Percentiles rank a stretch among this genome's conserved stretches.
These are phyloP conservation scores for Stachybotrys chlorohalonatus DNA, from an alignment of 2,329 filamentous ascomycete species.

Conservation along the genomic window DNA sequence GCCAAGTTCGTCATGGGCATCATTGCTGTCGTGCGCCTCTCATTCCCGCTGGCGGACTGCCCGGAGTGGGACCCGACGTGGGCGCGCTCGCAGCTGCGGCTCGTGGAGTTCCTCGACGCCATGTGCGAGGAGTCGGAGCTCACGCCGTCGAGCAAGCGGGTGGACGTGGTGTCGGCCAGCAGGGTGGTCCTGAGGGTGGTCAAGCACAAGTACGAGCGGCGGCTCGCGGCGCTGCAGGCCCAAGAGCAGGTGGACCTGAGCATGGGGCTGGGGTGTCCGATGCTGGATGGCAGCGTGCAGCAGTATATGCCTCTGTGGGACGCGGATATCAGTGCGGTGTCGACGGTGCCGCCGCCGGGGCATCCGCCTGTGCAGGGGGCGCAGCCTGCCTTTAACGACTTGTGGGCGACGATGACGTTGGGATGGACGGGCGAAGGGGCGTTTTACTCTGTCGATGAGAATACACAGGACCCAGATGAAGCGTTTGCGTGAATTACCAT, in stretches of 20 bases:
- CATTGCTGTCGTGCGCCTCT: constrained; percentile 36
- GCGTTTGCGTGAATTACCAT: background rate
- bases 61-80: constrained; percentile 25
- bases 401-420: constrained; percentile 41
- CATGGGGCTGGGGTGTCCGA: constrained; percentile 29
- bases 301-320: constrained; percentile 36
- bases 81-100: constrained; percentile 28
- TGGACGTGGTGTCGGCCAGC: constrained; percentile 35
- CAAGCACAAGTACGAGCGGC: constrained; percentile 33
- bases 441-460: background rate
- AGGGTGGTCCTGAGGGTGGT: constrained; percentile 36
- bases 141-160: constrained; percentile 16
- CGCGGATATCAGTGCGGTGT: constrained; percentile 17
- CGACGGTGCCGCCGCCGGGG: constrained; percentile 4
- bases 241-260: constrained; percentile 10
- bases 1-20: constrained; percentile 27
- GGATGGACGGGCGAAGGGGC: constrained; percentile 24
- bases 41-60: constrained; percentile 31
- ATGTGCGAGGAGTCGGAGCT: constrained; percentile 19
- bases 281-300: constrained; percentile 42
- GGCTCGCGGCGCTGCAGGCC: constrained; percentile 20
- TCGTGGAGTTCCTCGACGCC: constrained; percentile 27
- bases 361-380: constrained; percentile 3
- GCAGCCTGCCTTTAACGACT: constrained; percentile 27
- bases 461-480: background rate